Evolutionary conservation across 805 yeast species (phyloP).

Genomic region (Tanozyma kutaoensis): DNA sequence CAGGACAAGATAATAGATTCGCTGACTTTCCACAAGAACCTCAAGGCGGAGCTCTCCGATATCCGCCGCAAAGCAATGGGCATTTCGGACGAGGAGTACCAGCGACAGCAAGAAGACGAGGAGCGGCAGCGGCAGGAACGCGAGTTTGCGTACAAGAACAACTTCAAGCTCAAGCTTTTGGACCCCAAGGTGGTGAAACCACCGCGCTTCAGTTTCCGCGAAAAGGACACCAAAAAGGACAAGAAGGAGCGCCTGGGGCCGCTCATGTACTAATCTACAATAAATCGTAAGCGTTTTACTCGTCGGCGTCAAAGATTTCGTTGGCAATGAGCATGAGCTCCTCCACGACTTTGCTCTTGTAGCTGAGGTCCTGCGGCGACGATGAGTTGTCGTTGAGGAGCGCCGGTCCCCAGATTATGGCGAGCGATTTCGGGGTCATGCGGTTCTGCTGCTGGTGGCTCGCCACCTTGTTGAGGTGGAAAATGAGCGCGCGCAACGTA

Average conservation of each 20-base stretch:
- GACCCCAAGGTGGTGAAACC: conserved; percentile 19
- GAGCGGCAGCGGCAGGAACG: conserved; percentile 6
- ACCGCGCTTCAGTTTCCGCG: conserved; percentile 21
- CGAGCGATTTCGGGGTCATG: conserved; percentile 72
- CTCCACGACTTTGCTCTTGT: conserved; percentile 68
- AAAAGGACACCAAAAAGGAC: conserved; percentile 1
- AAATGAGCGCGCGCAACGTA: conserved; percentile 70
- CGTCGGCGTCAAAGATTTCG: conserved; percentile 47
- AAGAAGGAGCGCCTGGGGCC: conserved; percentile 1
- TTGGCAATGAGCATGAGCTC: conserved; percentile 74
- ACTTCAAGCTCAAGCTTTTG: conserved; percentile 12
- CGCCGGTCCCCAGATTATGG: conserved; percentile 94
- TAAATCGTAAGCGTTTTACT: conserved; percentile 3
- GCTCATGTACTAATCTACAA: conserved; percentile 1
- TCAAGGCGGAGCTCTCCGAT: conserved; percentile 19
- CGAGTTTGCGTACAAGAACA: conserved; percentile 13
- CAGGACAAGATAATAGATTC: conserved; percentile 30
- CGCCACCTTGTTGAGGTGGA: conserved; percentile 72
- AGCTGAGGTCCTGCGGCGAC: conserved; percentile 61
- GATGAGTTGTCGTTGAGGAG: conserved; percentile 53
- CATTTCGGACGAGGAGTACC: conserved; percentile 26
- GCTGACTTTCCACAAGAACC: conserved; percentile 21
- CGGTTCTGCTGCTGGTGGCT: conserved; percentile 50
- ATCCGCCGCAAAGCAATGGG: conserved; percentile 18
- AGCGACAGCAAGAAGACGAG: conserved; percentile 11